Evolutionary conservation across 768 basidiomycete genomes (phyloP).

Genomic region (Suillus paluster): DNA sequence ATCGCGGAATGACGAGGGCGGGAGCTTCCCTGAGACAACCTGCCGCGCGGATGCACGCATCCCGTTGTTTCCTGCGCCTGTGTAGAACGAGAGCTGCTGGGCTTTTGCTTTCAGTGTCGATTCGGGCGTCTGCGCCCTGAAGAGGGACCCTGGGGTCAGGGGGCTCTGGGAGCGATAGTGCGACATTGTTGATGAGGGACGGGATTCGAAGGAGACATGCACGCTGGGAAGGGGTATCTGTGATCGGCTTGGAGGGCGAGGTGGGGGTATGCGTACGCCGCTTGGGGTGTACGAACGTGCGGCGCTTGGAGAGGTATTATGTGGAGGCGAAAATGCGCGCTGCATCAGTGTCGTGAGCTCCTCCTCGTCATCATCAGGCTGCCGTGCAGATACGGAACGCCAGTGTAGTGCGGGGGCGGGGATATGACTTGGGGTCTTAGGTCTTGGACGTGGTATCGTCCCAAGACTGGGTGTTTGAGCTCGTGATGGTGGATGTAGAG

Average conservation of each 20-base stretch:
- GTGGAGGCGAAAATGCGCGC: constrained; percentile 66
- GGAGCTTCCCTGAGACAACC: constrained; percentile 46
- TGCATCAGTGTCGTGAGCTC: constrained; percentile 49
- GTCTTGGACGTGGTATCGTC: constrained; percentile 66
- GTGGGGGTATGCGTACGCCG: constrained; percentile 51
- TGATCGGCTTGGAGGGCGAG: constrained; percentile 81
- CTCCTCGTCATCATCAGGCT: constrained; percentile 51
- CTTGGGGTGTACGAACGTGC: constrained; percentile 45
- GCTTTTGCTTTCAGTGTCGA: constrained; percentile 60
- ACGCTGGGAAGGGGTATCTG: constrained; percentile 82
- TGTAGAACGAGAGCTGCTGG: constrained; percentile 61
- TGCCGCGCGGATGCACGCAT: constrained; percentile 45
- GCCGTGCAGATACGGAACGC: constrained; percentile 52
- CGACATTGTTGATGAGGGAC: constrained; percentile 75
- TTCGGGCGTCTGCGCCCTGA: constrained; percentile 74
- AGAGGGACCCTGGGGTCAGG: constrained; percentile 44
- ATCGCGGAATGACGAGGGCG: constrained; percentile 81
- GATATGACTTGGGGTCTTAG: constrained; percentile 82
- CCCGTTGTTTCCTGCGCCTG: constrained; percentile 29
- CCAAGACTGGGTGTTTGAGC: constrained; percentile 56
- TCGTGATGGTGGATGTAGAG: constrained; percentile 53
- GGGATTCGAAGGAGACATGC: constrained; percentile 68
- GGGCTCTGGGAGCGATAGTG: constrained; percentile 62
- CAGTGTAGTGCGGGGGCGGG: constrained; percentile 61
- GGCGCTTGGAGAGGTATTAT: constrained; percentile 46